Conservation (phyloP, 768 basidiomycete genomes). For the Suillus brevipes region DNA sequence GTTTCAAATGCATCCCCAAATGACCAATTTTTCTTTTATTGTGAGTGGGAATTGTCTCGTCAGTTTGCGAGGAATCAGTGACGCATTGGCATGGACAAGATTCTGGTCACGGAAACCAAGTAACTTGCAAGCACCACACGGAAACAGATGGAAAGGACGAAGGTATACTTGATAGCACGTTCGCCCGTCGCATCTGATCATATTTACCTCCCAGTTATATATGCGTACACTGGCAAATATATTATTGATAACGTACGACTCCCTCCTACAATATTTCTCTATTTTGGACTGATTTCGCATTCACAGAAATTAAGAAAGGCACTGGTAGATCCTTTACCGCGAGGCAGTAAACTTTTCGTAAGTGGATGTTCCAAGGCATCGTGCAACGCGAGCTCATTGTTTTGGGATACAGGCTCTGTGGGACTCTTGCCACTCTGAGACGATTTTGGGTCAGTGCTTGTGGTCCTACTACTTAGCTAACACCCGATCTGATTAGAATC, state of each 20-base stretch:
- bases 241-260: constrained; percentile 27
- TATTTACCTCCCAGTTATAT: constrained; percentile 13
- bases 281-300: neutral
- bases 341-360: constrained; percentile 29
- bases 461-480: neutral
- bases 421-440: constrained; percentile 32
- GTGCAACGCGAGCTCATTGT: neutral
- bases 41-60: constrained; percentile 32
- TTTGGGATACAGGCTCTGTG: constrained; percentile 23
- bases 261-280: constrained; percentile 22
- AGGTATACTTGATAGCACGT: constrained; percentile 31
- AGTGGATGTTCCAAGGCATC: constrained; percentile 8
- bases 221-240: constrained; percentile 11
- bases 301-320: constrained; percentile 23
- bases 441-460: constrained; percentile 24
- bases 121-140: constrained; percentile 40
- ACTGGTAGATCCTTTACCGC: constrained; percentile 27
- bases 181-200: neutral
- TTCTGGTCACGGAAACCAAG: constrained; percentile 52
- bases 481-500: neutral
- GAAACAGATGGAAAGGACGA: constrained; percentile 57
- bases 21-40: constrained; percentile 60
- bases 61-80: neutral
- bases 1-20: constrained; percentile 44
- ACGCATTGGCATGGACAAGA: constrained; percentile 28